Evolutionary conservation across 805 yeast genomes (phyloP), one percentile per base, ranked within the genome.

Genomic region (Geotrichum ghanense): DNA sequence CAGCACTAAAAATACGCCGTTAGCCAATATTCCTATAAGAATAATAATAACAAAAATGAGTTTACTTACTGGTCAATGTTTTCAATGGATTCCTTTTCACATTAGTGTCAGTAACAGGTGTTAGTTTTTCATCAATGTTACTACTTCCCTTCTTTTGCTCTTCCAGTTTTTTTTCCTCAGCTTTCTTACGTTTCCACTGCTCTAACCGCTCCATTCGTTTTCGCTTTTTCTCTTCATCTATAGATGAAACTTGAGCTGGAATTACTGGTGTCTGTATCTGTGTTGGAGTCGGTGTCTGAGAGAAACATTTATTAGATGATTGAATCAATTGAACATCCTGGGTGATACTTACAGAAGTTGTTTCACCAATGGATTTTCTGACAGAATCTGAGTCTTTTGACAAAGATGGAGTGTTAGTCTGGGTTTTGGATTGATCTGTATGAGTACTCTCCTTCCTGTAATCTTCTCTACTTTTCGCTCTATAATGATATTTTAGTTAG

Each of bases 161-260:
- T 53, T 39, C 56, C 54, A 45, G 24, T 27, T 6, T 16, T 25
- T 56, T 60, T 39, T 58, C 56, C 45, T 65, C 65, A 35, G 68
- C 69, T 56, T 76, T 76, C 61, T 75, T 75, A 53, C 65, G 67
- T 54, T 75, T 78, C 86, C 86, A 81, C 41, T 72, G 72, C 3
- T 75, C 76, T 43, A 79, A 56, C 53, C 71, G 73, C 50, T 75
- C 78, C 50, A 73, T 73, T 45, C 86, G 68, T 45, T 62, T 61
- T 46, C 62, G 57, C 25, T 60, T 57, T 48, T 63, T 64, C 46
- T 65, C 67, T 50, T 66, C 40, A 35, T 31, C 41, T 3, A 16
- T 22, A n/a, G 19, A 20, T 23, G 20, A 23, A 24, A 17, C 16
- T 7, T 12, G 7, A 12, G 40, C 42, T 22, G 21, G 44, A 41